A percentile compares a stretch with the other conserved stretches of the same genome.
phyloP scores from a whole-genome alignment of 352 stramenopile species.

The Globisporangium takayamanum region DNA sequence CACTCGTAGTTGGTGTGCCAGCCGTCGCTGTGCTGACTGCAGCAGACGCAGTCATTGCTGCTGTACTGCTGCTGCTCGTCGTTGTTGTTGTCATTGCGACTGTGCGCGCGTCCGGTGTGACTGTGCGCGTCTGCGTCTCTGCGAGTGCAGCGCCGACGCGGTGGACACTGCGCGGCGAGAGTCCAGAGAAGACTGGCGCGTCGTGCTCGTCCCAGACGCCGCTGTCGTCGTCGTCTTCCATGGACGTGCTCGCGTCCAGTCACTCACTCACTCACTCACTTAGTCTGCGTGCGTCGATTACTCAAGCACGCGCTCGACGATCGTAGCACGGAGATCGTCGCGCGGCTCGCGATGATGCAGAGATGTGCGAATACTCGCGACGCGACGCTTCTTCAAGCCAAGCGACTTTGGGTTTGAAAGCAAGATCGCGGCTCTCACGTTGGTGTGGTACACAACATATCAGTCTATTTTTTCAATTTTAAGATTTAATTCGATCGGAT shows the following conservation, averaged over 20 bases:
- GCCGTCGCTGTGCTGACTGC: background rate
- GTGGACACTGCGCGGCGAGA: constrained; percentile 15
- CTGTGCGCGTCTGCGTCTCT: constrained; percentile 3
- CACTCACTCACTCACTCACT: background rate
- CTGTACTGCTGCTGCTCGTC: background rate
- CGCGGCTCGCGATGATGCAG: too few relatives aligned
- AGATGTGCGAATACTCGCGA: too few relatives aligned
- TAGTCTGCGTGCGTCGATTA: background rate
- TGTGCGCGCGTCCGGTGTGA: constrained; percentile 1
- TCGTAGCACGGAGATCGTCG: too few relatives aligned
- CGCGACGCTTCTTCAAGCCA: too few relatives aligned
- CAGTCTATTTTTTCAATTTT: too few relatives aligned
- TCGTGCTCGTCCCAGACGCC: constrained; percentile 11
- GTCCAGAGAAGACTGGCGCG: constrained; percentile 9
- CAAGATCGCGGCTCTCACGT: too few relatives aligned
- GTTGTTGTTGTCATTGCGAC: constrained; percentile 1
- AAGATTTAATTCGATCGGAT: too few relatives aligned
- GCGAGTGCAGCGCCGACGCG: constrained; percentile 9
- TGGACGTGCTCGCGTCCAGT: background rate
- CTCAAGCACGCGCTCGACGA: background rate
- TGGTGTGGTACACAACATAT: too few relatives aligned
- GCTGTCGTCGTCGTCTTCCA: constrained; percentile 4
- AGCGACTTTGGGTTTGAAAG: too few relatives aligned
- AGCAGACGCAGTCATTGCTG: too few relatives aligned
- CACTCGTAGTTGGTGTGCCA: background rate